Percentiles rank a stretch among this genome's conserved stretches.
These are phyloP conservation scores for Calocera cornea DNA, from an alignment of 768 basidiomycete genomes.

Conservation along the genomic window DNA sequence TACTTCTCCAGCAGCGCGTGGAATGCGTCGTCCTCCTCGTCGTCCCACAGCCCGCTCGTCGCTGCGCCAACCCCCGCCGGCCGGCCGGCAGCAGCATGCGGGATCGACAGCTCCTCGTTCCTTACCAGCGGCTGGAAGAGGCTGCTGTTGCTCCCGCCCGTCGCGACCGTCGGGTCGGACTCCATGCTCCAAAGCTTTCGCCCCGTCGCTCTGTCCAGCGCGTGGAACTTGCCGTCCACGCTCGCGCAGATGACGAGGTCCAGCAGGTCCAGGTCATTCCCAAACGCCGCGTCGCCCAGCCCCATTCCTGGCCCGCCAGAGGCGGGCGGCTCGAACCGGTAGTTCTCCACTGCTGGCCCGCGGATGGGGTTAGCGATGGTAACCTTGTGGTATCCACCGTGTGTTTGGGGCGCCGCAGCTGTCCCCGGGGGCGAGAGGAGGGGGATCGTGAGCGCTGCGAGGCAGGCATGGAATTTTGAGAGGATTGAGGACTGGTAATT, in stretches of 20 bases:
- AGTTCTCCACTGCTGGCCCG: not conserved
- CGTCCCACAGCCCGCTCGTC: conserved; percentile 2
- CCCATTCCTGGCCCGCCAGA: not conserved
- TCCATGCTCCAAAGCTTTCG: conserved; percentile 80
- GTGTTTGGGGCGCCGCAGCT: not conserved
- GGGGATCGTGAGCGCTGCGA: not conserved
- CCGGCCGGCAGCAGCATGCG: conserved; percentile 40
- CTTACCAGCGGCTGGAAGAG: conserved; percentile 57
- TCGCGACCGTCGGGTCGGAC: conserved; percentile 21
- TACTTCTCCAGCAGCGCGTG: conserved; percentile 52
- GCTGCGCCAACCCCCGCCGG: conserved; percentile 32
- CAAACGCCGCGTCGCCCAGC: not conserved
- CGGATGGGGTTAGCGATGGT: not conserved
- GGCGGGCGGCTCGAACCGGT: not conserved
- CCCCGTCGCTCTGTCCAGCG: conserved; percentile 76
- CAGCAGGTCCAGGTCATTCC: conserved; percentile 46
- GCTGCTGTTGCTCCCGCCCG: conserved; percentile 21
- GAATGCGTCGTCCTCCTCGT: conserved; percentile 10
- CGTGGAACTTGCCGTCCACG: conserved; percentile 90
- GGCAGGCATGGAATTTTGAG: not conserved
- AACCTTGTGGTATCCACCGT: not conserved
- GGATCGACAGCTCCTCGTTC: conserved; percentile 38
- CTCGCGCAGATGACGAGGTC: conserved; percentile 83
- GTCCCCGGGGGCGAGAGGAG: not conserved
- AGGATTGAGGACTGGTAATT: conserved; percentile 1